A percentile compares a stretch with the other conserved stretches of the same genome.
These are phyloP conservation scores for Talaromyces pinophilus DNA, from an alignment of 2,329 filamentous ascomycete genomes.

Conservation along the genomic window DNA sequence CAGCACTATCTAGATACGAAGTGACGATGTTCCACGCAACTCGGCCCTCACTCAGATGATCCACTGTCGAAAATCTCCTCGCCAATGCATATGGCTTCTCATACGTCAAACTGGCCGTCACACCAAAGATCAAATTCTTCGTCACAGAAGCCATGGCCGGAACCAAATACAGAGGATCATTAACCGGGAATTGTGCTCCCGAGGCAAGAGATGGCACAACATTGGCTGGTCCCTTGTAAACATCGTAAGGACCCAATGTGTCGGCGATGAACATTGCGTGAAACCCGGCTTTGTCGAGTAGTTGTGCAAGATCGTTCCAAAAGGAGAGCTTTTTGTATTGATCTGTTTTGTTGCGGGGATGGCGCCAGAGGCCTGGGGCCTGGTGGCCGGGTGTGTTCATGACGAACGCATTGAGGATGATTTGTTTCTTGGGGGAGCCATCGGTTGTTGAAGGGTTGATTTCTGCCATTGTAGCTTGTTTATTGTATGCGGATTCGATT, in stretches of 20 bases:
- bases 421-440: constrained; percentile 14
- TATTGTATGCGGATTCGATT: neutral
- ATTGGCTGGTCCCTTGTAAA: constrained; percentile 48
- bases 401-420: constrained; percentile 49
- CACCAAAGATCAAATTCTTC: constrained; percentile 52
- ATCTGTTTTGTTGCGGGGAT: constrained; percentile 37
- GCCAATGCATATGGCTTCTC: constrained; percentile 58
- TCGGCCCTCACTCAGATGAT: constrained; percentile 54
- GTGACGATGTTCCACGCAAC: constrained; percentile 58
- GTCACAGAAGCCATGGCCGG: constrained; percentile 52
- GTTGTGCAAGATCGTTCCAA: constrained; percentile 52
- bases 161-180: constrained; percentile 45
- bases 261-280: constrained; percentile 57
- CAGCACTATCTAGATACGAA: constrained; percentile 51
- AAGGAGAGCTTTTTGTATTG: constrained; percentile 48
- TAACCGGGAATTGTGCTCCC: constrained; percentile 48
- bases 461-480: neutral
- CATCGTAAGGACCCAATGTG: constrained; percentile 51
- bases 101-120: constrained; percentile 58
- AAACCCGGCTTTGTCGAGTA: constrained; percentile 52
- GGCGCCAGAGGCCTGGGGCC: constrained; percentile 34
- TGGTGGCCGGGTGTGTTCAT: constrained; percentile 52
- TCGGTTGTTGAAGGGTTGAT: neutral
- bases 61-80: constrained; percentile 56
- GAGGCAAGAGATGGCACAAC: constrained; percentile 42